phyloP scores from a whole-genome alignment of 306 rosid genomes.

The Rosa lucieae region DNA sequence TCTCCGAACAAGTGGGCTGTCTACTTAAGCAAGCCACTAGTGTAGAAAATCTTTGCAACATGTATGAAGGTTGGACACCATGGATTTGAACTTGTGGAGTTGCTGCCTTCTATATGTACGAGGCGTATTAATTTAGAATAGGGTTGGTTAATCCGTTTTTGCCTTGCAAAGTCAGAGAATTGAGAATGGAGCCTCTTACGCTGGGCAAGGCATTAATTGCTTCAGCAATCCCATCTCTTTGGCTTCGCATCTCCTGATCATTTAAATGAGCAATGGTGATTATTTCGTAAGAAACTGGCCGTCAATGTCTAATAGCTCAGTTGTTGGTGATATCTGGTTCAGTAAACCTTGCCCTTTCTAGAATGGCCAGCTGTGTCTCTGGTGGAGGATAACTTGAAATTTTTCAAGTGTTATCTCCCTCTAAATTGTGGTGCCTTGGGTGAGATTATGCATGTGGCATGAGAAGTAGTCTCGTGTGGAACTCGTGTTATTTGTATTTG shows the following conservation, averaged over 20 bases:
- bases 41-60: slow-evolving; percentile 90
- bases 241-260: slow-evolving; percentile 11
- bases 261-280: slow-evolving; percentile 9
- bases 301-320: neutral
- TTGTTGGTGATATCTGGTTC: neutral
- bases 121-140: slow-evolving; percentile 2
- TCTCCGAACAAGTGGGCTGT: slow-evolving; percentile 85
- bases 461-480: neutral
- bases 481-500: neutral
- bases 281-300: neutral
- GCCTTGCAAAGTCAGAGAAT: slow-evolving; percentile 20
- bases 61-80: slow-evolving; percentile 99
- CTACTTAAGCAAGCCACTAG: slow-evolving; percentile 92
- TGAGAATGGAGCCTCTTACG: slow-evolving; percentile 21
- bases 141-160: slow-evolving; percentile 15
- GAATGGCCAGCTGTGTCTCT: neutral
- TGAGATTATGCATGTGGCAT: neutral
- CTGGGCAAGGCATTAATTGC: slow-evolving; percentile 17
- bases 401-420: neutral
- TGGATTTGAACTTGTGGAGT: slow-evolving; percentile 73
- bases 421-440: slow-evolving; percentile 1
- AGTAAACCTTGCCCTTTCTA: neutral
- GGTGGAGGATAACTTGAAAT: neutral
- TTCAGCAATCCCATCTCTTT: slow-evolving; percentile 12
- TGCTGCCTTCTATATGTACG: slow-evolving; percentile 20